Evolutionary conservation across 2,329 filamentous ascomycete genomes (phyloP).

Genomic region (Ascochyta lentis): DNA sequence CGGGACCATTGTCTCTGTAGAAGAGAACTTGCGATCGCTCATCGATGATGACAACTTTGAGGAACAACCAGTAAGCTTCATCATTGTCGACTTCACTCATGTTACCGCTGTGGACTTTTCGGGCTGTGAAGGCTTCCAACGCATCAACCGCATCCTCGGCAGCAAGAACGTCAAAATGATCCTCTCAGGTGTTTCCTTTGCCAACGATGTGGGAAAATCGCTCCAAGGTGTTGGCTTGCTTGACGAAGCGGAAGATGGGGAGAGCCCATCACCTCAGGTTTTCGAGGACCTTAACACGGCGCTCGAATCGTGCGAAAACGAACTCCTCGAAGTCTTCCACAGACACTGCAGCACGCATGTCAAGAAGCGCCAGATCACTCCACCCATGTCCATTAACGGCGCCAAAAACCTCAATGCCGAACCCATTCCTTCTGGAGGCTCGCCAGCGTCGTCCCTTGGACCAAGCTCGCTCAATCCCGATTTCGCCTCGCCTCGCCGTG

Average conservation of each 20-base stretch:
- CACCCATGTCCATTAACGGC: conserved; percentile 43
- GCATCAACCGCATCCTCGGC: conserved; percentile 83
- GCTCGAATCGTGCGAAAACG: conserved; percentile 93
- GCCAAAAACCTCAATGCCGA: conserved; percentile 18
- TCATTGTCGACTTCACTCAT: conserved; percentile 86
- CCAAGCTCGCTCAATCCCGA: conserved; percentile 57
- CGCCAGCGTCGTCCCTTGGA: conserved; percentile 33
- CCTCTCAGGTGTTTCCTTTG: conserved; percentile 80
- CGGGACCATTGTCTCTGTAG: conserved; percentile 94
- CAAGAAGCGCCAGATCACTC: conserved; percentile 49
- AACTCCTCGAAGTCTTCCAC: conserved; percentile 73
- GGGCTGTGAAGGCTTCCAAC: conserved; percentile 91
- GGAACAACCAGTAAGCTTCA: conserved; percentile 80
- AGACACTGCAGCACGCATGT: conserved; percentile 45
- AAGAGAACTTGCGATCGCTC: conserved; percentile 81
- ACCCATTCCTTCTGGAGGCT: conserved; percentile 27
- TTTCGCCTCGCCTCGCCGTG: conserved; percentile 79
- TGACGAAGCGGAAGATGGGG: conserved; percentile 74
- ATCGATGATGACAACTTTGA: conserved; percentile 83
- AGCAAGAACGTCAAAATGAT: conserved; percentile 80
- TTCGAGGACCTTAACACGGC: conserved; percentile 92
- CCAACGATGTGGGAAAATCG: conserved; percentile 76
- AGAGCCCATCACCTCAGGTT: conserved; percentile 60
- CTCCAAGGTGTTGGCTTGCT: conserved; percentile 85
- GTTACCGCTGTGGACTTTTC: conserved; percentile 96